These are phyloP conservation scores for Lotus japonicus DNA, from an alignment of 306 rosid species.

Conservation along the genomic window DNA sequence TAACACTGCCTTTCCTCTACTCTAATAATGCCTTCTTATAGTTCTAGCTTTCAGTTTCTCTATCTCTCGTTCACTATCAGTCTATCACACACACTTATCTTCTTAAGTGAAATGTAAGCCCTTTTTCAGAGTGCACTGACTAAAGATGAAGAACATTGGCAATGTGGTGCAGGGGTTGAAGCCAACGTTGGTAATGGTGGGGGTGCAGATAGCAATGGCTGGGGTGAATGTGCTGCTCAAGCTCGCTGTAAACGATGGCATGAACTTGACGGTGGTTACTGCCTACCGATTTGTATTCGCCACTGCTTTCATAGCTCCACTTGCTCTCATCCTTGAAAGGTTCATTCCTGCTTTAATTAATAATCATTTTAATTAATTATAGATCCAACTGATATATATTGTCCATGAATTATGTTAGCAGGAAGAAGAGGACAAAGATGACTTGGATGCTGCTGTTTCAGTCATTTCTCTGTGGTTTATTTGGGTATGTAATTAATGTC, in stretches of 20 bases:
- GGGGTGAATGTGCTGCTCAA: slow-evolving; percentile 59
- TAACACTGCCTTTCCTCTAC: no score
- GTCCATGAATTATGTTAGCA: background rate
- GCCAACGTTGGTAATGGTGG: slow-evolving; percentile 39
- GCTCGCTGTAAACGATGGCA: slow-evolving; percentile 46
- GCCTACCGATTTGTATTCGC: slow-evolving; percentile 65
- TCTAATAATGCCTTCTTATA: no score
- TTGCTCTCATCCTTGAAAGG: slow-evolving; percentile 56
- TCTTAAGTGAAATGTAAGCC: no score
- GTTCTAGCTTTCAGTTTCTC: no score
- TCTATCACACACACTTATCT: no score
- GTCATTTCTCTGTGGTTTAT: background rate
- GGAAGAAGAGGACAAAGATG: background rate
- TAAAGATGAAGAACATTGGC: no score
- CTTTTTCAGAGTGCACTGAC: no score
- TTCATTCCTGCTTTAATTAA: background rate
- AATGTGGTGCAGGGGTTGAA: background rate
- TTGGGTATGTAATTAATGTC: background rate
- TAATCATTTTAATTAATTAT: background rate
- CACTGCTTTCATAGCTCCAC: slow-evolving; percentile 46
- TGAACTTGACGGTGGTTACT: slow-evolving; percentile 41
- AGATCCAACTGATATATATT: no score
- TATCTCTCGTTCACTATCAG: no score
- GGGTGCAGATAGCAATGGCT: slow-evolving; percentile 38
- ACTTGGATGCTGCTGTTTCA: background rate